phyloP scores from a whole-genome alignment of 805 yeast genomes.

The Ogataea methylovora region DNA sequence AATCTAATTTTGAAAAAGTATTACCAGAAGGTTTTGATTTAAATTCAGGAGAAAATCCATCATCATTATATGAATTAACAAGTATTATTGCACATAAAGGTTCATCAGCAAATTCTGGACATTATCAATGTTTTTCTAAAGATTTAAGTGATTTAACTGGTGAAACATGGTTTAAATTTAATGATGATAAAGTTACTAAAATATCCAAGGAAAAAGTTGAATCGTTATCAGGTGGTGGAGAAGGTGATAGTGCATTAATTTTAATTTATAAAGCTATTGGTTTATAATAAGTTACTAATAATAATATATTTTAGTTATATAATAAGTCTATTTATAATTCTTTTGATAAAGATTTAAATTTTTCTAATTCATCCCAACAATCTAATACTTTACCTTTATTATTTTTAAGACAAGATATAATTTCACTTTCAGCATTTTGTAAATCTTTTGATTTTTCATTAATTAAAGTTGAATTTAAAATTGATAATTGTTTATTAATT shows the following conservation, averaged over 20 bases:
- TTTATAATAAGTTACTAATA: not conserved
- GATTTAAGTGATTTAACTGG: conserved; percentile 59
- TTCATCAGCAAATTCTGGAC: conserved; percentile 94
- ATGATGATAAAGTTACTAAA: conserved; percentile 79
- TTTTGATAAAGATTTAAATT: conserved; percentile 51
- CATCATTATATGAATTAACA: conserved; percentile 75
- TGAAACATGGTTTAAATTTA: conserved; percentile 87
- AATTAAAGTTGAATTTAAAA: conserved; percentile 15
- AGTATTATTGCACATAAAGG: conserved; percentile 93
- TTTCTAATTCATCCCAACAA: conserved; percentile 76
- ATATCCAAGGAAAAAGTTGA: conserved; percentile 82
- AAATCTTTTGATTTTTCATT: conserved; percentile 26
- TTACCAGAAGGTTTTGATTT: conserved; percentile 33
- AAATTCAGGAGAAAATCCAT: conserved; percentile 68
- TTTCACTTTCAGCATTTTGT: conserved; percentile 37
- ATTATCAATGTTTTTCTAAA: conserved; percentile 83
- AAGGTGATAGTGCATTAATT: conserved; percentile 90
- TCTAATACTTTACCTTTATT: conserved; percentile 62
- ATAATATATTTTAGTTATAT: too few relatives aligned
- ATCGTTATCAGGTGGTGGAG: conserved; percentile 92
- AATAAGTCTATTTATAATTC: conserved; percentile 5
- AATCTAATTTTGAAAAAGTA: conserved; percentile 33
- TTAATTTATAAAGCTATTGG: conserved; percentile 81
- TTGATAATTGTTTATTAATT: conserved; percentile 26
- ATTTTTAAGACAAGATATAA: conserved; percentile 53